phyloP scores from a whole-genome alignment of 441 rosid genomes.

The Flueggea neowawraea region DNA sequence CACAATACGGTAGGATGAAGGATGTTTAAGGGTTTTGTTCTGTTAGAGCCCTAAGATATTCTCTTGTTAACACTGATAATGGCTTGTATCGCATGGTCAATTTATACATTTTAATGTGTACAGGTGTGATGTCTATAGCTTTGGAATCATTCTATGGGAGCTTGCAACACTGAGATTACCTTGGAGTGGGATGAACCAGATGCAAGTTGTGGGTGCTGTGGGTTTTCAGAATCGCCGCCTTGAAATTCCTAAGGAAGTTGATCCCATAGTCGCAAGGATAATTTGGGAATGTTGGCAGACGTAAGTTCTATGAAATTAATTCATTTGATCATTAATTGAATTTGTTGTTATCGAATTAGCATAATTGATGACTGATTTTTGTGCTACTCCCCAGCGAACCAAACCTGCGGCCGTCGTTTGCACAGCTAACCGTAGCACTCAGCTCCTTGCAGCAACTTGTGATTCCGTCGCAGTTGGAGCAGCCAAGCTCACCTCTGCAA shows the following conservation, averaged over 20 bases:
- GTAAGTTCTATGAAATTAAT: slow-evolving; percentile 32
- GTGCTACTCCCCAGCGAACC: slow-evolving; percentile 65
- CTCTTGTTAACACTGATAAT: no score
- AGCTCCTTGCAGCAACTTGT: slow-evolving; percentile 77
- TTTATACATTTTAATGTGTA: no score
- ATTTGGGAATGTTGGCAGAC: slow-evolving; percentile 96
- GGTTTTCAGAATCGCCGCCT: slow-evolving; percentile 97
- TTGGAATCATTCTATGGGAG: slow-evolving; percentile 98
- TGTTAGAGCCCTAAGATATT: no score
- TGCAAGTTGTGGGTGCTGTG: slow-evolving; percentile 99
- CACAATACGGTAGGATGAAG: no score
- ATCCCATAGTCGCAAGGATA: slow-evolving; percentile 85
- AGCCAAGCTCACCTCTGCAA: slow-evolving; percentile 38
- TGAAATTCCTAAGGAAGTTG: slow-evolving; percentile 93
- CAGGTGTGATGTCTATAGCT: slow-evolving; percentile 99
- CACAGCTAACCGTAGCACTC: slow-evolving; percentile 68
- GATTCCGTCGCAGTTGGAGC: slow-evolving; percentile 50
- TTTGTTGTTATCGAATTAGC: no score
- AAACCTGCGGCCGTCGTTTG: slow-evolving; percentile 85
- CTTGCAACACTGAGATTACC: slow-evolving; percentile 92
- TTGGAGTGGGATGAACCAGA: slow-evolving; percentile 99
- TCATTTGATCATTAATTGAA: no score
- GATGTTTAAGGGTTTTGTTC: no score
- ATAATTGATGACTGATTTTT: neutral
- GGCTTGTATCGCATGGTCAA: no score